Percentiles rank a stretch among this genome's conserved stretches.
Evolutionary conservation across 1,139 yeast genomes (phyloP).

Genomic region (Arxiozyma slooffiae): DNA sequence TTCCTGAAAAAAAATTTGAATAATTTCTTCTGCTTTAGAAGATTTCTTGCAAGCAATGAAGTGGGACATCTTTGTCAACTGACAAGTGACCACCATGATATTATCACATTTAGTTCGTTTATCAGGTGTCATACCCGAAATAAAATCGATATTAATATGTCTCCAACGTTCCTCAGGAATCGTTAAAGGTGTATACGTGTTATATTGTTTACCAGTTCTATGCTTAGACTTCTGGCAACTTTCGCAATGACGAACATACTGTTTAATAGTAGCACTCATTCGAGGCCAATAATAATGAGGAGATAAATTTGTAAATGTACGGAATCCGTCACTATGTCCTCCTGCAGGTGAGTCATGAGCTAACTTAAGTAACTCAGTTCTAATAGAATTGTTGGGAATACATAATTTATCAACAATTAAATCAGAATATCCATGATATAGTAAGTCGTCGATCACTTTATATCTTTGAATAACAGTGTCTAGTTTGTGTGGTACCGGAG

Average conservation of each 20-base stretch:
- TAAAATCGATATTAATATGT: conserved; percentile 2
- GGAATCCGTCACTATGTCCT: neutral
- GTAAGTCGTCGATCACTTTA: neutral
- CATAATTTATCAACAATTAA: neutral
- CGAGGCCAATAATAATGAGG: conserved; percentile 2
- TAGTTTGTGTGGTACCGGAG: neutral
- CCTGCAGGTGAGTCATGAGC: neutral
- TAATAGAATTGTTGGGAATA: neutral
- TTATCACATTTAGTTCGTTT: neutral
- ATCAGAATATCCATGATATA: neutral
- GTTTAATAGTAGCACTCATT: neutral
- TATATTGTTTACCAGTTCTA: neutral
- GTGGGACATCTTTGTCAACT: conserved; percentile 1
- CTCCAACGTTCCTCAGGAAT: conserved; percentile 2
- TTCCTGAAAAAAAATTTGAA: neutral
- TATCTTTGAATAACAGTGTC: neutral
- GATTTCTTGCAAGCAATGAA: neutral
- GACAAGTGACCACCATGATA: neutral
- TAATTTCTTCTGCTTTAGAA: neutral
- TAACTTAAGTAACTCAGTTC: neutral
- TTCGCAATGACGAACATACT: neutral
- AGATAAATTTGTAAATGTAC: neutral
- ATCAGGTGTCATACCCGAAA: neutral
- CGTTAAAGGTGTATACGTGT: neutral
- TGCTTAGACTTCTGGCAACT: conserved; percentile 1